Evolutionary conservation across 208 protist genomes (phyloP).

Genomic region (Wallacemonas sp.): DNA sequence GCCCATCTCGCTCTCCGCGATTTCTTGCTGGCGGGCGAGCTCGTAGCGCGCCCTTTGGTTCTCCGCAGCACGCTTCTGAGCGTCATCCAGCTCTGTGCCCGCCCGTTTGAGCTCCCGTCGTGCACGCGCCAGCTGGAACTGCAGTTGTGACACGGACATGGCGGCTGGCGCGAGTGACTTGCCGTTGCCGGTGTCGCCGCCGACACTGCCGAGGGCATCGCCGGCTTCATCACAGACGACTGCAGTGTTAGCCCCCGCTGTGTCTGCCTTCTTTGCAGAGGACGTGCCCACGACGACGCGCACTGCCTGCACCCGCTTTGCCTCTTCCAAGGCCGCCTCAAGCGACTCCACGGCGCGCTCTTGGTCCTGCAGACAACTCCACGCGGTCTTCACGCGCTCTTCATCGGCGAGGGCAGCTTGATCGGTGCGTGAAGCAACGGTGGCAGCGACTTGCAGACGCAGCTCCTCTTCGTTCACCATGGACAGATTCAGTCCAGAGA

Average conservation of each 20-base stretch:
- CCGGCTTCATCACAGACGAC: constrained; percentile 19
- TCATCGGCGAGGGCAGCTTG: constrained; percentile 42
- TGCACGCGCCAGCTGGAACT: constrained; percentile 43
- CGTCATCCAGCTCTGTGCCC: constrained; percentile 28
- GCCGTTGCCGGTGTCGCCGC: background rate
- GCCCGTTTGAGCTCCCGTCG: constrained; percentile 32
- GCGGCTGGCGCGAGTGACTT: constrained; percentile 13
- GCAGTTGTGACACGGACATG: constrained; percentile 2
- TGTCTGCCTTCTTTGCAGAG: background rate
- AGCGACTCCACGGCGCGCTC: constrained; percentile 17
- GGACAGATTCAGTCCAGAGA: constrained; percentile 10
- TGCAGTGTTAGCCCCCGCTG: background rate
- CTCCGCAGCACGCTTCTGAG: constrained; percentile 40
- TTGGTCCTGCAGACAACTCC: constrained; percentile 31
- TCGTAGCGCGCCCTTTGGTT: constrained; percentile 20
- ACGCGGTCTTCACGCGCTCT: constrained; percentile 30
- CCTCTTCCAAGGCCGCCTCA: constrained; percentile 6
- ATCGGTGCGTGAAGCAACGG: constrained; percentile 33
- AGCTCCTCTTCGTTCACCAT: constrained; percentile 60
- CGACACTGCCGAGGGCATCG: constrained; percentile 14
- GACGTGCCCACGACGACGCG: background rate
- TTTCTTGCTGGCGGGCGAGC: background rate
- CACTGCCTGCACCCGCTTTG: background rate
- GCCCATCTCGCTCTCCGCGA: background rate
- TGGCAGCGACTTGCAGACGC: constrained; percentile 49